A percentile compares a stretch with the other conserved stretches of the same genome.
phyloP scores from a whole-genome alignment of 2,329 filamentous ascomycete species.

The Penicillium sp. region DNA sequence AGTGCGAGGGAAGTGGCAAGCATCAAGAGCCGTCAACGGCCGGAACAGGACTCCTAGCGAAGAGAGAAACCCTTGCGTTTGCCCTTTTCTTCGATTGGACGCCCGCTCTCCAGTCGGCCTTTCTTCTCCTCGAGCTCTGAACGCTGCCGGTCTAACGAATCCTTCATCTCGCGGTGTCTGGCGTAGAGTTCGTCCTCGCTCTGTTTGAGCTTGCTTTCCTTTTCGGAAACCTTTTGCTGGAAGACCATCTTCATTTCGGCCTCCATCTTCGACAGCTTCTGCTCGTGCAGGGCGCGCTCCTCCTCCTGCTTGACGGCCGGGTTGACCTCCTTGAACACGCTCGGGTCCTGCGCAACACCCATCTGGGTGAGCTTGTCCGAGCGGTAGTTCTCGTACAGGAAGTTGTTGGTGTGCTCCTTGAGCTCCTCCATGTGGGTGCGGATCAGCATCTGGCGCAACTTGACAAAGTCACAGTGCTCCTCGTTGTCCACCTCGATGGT shows the following conservation, averaged over 20 bases:
- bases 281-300: conserved; percentile 94
- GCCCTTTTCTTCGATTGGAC: conserved; percentile 93
- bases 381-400: conserved; percentile 98
- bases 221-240: conserved; percentile 99
- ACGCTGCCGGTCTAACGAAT: conserved; percentile 93
- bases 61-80: conserved; percentile 99
- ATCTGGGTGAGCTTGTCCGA: conserved; percentile 98
- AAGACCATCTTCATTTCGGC: conserved; percentile 99
- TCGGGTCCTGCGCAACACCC: conserved; percentile 97
- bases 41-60: conserved; percentile 55
- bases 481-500: conserved; percentile 99
- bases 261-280: conserved; percentile 99
- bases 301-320: conserved; percentile 99
- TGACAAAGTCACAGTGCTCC: conserved; percentile 99
- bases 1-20: conserved; percentile 21
- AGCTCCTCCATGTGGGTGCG: conserved; percentile 99
- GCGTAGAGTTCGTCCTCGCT: conserved; percentile 98
- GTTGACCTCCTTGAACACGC: conserved; percentile 99
- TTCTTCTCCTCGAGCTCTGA: conserved; percentile 98
- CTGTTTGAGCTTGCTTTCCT: conserved; percentile 99
- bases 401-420: conserved; percentile 99
- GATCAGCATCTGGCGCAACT: conserved; percentile 99
- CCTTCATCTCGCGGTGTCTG: conserved; percentile 99
- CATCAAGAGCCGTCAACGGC: conserved; percentile 17
- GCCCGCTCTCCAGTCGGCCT: conserved; percentile 83